These are phyloP conservation scores for Chalciporus piperatus DNA, from an alignment of 768 basidiomycete species.

Conservation along the genomic window DNA sequence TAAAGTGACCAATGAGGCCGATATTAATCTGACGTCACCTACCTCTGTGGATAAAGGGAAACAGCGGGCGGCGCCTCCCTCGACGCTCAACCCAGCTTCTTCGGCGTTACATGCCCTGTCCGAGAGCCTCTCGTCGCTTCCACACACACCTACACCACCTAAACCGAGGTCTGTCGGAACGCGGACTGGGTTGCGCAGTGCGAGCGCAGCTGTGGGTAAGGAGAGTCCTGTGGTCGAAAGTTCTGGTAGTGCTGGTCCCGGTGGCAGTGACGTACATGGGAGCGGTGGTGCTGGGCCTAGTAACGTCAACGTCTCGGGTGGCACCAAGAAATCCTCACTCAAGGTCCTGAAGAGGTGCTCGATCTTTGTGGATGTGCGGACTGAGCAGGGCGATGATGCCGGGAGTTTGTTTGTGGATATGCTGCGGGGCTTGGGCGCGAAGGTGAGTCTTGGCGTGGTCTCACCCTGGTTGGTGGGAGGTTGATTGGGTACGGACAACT, in stretches of 20 bases:
- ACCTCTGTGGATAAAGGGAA: conserved; percentile 21
- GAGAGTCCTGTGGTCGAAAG: conserved; percentile 29
- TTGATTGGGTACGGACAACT: background rate
- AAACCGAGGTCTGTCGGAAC: conserved; percentile 42
- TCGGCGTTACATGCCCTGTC: conserved; percentile 58
- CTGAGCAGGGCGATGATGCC: conserved; percentile 75
- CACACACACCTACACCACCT: conserved; percentile 35
- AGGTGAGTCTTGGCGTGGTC: conserved; percentile 43
- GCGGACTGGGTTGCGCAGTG: conserved; percentile 46
- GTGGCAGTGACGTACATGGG: conserved; percentile 16
- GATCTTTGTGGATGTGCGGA: conserved; percentile 81
- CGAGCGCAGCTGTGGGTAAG: conserved; percentile 29
- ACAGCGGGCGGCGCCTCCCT: conserved; percentile 15
- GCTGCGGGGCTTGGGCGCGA: conserved; percentile 75
- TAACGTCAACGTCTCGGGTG: conserved; percentile 20
- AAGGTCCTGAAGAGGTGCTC: conserved; percentile 68
- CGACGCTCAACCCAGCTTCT: conserved; percentile 28
- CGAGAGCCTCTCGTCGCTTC: conserved; percentile 55
- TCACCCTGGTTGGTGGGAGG: background rate
- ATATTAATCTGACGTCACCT: conserved; percentile 15
- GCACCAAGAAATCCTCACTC: conserved; percentile 34
- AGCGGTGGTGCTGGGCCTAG: conserved; percentile 17
- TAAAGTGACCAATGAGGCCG: conserved; percentile 4
- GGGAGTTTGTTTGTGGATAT: conserved; percentile 81
- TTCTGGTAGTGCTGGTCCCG: conserved; percentile 32